Conservation (phyloP, 2,329 filamentous ascomycete genomes). For the Fonsecaea monophora region DNA sequence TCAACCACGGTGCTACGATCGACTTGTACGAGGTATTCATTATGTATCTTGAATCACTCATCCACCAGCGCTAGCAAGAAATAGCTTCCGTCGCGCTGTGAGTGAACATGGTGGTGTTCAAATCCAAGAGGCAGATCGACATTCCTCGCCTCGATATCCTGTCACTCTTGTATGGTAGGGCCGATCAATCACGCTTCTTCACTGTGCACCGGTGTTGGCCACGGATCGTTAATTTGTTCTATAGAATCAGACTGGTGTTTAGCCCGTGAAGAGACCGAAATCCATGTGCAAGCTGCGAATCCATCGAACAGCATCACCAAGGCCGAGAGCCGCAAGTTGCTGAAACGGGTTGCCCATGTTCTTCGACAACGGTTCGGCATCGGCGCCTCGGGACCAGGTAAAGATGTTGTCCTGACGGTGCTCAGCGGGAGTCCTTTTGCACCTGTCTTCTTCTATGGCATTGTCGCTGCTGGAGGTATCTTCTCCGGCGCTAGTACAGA, state of each 20-base stretch:
- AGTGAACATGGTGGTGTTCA: not conserved
- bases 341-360: not conserved
- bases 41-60: not conserved
- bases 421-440: not conserved
- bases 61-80: not conserved
- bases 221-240: not conserved
- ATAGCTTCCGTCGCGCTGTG: not conserved
- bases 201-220: not conserved
- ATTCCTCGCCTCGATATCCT: not conserved
- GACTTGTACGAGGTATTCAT: not conserved
- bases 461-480: not conserved
- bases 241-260: not conserved
- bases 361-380: not conserved
- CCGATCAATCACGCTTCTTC: not conserved
- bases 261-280: not conserved
- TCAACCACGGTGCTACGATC: too few relatives aligned
- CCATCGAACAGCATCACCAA: not conserved
- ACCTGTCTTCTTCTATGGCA: not conserved
- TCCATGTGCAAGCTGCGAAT: constrained; percentile 2
- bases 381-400: not conserved
- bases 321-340: not conserved
- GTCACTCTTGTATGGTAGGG: not conserved
- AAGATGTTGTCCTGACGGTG: not conserved
- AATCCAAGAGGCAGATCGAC: not conserved
- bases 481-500: not conserved